phyloP scores from a whole-genome alignment of 2,329 filamentous ascomycete genomes.

The Fusarium concolor region DNA sequence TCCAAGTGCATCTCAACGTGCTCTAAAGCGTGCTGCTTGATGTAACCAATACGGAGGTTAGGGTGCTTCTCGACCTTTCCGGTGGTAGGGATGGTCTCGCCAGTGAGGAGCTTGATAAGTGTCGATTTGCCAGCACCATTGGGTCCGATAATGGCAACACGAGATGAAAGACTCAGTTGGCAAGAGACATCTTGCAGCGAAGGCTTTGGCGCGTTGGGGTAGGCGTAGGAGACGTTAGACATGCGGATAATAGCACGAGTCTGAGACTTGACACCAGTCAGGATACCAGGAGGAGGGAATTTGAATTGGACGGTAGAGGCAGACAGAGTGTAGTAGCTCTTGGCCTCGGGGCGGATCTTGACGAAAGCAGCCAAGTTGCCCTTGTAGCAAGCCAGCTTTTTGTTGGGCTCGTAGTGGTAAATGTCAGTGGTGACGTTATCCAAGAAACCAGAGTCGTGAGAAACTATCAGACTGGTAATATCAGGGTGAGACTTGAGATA shows the following conservation, averaged over 20 bases:
- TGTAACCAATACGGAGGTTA: constrained; percentile 98
- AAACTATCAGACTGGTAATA: constrained; percentile 97
- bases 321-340: constrained; percentile 97
- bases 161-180: constrained; percentile 86
- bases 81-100: constrained; percentile 83
- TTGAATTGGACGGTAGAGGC: constrained; percentile 93
- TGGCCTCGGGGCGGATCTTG: constrained; percentile 89
- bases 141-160: constrained; percentile 94
- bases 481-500: constrained; percentile 97
- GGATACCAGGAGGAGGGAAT: constrained; percentile 94
- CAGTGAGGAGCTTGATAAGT: constrained; percentile 95
- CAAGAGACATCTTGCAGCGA: constrained; percentile 91
- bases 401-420: constrained; percentile 95
- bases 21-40: constrained; percentile 98
- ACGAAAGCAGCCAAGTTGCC: constrained; percentile 89
- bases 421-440: constrained; percentile 99
- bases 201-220: constrained; percentile 88
- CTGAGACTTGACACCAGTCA: constrained; percentile 93
- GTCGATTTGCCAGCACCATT: constrained; percentile 99
- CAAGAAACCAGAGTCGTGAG: constrained; percentile 97
- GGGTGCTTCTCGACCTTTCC: constrained; percentile 98
- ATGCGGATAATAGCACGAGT: constrained; percentile 96
- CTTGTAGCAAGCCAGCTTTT: constrained; percentile 91
- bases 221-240: constrained; percentile 91
- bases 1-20: constrained; percentile 99